Evolutionary conservation across 208 protist genomes (phyloP), one percentile per base, ranked within the genome.

Genomic region (Porcisia hertigi): DNA sequence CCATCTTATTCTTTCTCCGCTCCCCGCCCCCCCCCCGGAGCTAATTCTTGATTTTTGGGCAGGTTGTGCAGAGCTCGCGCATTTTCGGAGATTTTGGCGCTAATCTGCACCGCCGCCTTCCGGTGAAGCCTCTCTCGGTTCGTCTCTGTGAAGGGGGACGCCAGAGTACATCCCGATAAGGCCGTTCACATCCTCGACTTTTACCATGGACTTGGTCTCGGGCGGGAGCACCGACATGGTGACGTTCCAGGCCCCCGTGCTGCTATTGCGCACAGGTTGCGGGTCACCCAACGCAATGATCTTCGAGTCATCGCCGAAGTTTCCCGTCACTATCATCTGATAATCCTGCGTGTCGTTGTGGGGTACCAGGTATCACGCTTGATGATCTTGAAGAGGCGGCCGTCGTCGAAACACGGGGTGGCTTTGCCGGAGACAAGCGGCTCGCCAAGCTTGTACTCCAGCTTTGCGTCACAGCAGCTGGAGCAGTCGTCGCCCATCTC

Each of bases 291-390:
- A 54, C 14, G 64, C 52, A 1, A 69, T 41, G 20, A 86, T 69
- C 0, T 75, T 75, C 16, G 84, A 86, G 54, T 79, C 76, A 4
- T 73, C 75, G 69, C 82, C 77, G 75, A 94, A 96, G 30, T 70
- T 64, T 34, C 83, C 83, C 25, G 69, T 77, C 57, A 94, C 87
- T 55, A 55, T 54, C 85, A 96, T 93, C 64, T 93, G 65, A 69
- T 85, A 94, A 60, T 86, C 80, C 69, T 84, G 85, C 30, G 92
- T 96, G 79, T 96, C 92, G 60, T 96, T 96, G 81, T 93, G 94
- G 63, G 89, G 79, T 86, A 88, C 89, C 89, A 94, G 63, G 79
- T 89, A 25, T 83, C 72, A 25, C 86, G 81, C 55, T 88, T 80
- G 8, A 89, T 77, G 64, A 95, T 81, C 60, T 88, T 84, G 78